phyloP scores from a whole-genome alignment of 2,329 filamentous ascomycete species.

The Fusarium euwallaceae region DNA sequence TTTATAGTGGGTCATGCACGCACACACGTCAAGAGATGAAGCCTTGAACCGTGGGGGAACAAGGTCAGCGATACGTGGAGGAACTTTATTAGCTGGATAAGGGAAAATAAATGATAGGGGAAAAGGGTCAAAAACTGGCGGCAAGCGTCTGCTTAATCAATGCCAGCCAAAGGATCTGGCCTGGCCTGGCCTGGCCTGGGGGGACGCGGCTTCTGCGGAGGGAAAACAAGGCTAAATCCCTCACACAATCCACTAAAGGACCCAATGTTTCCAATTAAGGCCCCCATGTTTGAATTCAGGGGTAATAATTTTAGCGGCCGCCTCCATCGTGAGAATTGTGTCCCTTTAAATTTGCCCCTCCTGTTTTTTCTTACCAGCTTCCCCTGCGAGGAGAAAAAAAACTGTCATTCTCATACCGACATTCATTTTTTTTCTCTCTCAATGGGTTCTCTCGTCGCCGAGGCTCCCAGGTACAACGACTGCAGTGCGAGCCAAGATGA shows the following conservation, averaged over 20 bases:
- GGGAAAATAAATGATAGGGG: not conserved
- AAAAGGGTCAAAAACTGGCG: not conserved
- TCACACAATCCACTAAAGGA: conserved; percentile 28
- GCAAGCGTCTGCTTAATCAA: not conserved
- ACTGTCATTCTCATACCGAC: not conserved
- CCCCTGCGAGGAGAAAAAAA: conserved; percentile 9
- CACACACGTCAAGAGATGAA: not conserved
- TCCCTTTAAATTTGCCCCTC: conserved; percentile 35
- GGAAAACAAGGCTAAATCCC: conserved; percentile 27
- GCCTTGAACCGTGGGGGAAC: not conserved
- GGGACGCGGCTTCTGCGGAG: not conserved
- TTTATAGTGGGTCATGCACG: not conserved
- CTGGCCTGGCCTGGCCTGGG: not conserved
- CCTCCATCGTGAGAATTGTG: conserved; percentile 12
- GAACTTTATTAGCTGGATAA: not conserved
- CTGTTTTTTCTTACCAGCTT: conserved; percentile 19
- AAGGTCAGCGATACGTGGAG: not conserved
- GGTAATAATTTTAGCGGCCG: conserved; percentile 30
- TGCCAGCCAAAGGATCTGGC: not conserved
- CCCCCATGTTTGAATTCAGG: conserved; percentile 24
- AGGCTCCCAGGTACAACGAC: conserved; percentile 40
- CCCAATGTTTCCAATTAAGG: conserved; percentile 41
- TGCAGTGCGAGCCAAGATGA: conserved; percentile 42
- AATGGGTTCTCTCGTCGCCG: conserved; percentile 38
- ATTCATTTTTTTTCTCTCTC: no score